Conservation (phyloP, 148 eudicot species). For the Nepenthes mirabilis region DNA sequence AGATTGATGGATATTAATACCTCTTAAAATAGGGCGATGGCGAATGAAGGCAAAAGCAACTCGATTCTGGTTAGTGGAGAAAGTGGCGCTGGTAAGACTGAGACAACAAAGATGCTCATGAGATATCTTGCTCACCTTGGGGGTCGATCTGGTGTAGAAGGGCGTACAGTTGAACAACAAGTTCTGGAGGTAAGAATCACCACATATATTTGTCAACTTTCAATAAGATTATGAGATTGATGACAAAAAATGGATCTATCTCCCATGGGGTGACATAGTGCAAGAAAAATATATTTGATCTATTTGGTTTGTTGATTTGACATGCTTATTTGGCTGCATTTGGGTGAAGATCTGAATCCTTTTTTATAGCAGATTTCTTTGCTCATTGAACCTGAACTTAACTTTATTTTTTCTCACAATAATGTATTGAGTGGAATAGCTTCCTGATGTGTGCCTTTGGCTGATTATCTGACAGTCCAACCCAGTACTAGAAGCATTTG, state of each 20-base stretch:
- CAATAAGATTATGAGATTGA: background rate
- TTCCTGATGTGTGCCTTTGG: slow-evolving; percentile 4
- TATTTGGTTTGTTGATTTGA: too few species aligned
- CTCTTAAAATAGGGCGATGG: slow-evolving; percentile 71
- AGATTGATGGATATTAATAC: background rate
- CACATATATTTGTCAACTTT: background rate
- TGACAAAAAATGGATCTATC: background rate
- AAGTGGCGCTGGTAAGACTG: slow-evolving; percentile 99
- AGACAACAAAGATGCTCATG: slow-evolving; percentile 99
- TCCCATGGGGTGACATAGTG: too few species aligned
- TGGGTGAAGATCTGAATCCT: too few species aligned
- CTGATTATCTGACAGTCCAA: slow-evolving; percentile 55
- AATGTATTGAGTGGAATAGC: background rate
- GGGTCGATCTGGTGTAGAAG: slow-evolving; percentile 94
- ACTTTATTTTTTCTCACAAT: background rate
- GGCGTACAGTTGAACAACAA: slow-evolving; percentile 96
- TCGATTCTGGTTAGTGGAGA: slow-evolving; percentile 98
- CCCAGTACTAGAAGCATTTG: slow-evolving; percentile 99
- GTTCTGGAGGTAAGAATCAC: slow-evolving; percentile 72
- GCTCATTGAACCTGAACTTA: too few species aligned
- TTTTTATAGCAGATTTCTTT: too few species aligned
- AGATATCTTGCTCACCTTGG: slow-evolving; percentile 93
- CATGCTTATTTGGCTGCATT: too few species aligned
- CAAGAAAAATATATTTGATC: too few species aligned
- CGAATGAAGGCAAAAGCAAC: slow-evolving; percentile 92